These are phyloP conservation scores for Rubia occidens DNA, from an alignment of 305 asterid species.

Conservation along the genomic window DNA sequence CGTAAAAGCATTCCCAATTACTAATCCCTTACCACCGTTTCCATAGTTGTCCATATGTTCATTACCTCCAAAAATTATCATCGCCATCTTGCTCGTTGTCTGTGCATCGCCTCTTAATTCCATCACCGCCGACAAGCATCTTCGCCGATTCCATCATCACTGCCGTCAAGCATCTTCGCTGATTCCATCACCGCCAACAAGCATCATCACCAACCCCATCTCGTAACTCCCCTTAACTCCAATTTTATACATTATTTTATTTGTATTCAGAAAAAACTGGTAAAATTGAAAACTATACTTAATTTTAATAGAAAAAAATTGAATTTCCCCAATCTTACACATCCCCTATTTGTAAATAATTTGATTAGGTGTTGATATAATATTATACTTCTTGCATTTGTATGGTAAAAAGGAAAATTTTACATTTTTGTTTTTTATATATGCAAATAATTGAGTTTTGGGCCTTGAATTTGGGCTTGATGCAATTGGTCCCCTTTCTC, in stretches of 20 bases:
- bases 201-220: not conserved
- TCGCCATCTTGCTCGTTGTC: not conserved
- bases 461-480: slow-evolving; percentile 9
- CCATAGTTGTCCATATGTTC: not conserved
- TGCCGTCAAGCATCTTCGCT: not conserved
- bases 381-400: not conserved
- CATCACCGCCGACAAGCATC: not conserved
- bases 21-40: not conserved
- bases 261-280: not conserved
- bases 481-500: not conserved
- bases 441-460: not conserved
- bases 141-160: not conserved
- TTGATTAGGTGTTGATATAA: not conserved
- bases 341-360: not conserved
- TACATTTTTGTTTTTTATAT: not conserved
- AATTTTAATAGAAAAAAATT: not conserved
- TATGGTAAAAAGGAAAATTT: not conserved
- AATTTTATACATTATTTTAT: not conserved
- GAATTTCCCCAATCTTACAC: not conserved
- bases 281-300: no score
- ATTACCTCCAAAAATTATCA: not conserved
- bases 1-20: not conserved
- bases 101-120: not conserved
- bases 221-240: not conserved
- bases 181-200: not conserved